Conservation (phyloP, 306 rosid genomes). For the Ceratonia siliqua region DNA sequence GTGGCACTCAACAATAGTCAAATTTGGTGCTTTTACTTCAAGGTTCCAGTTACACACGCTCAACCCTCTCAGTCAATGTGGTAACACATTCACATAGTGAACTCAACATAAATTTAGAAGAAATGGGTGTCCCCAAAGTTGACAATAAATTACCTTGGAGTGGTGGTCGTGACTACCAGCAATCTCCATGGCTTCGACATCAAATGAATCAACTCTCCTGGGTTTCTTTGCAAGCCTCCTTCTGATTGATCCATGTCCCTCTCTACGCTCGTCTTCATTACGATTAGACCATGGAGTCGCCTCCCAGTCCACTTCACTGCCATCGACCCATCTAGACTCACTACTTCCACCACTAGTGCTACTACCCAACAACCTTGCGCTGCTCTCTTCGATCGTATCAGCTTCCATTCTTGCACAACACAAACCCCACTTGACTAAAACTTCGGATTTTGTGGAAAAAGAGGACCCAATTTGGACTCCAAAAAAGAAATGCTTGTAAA, state of each 20-base stretch:
- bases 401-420: slow-evolving; percentile 43
- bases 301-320: slow-evolving; percentile 79
- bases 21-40: neutral
- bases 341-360: slow-evolving; percentile 46
- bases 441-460: neutral
- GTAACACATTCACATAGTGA: neutral
- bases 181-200: slow-evolving; percentile 90
- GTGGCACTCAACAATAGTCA: neutral
- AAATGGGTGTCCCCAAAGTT: neutral
- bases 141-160: slow-evolving; percentile 45
- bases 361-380: slow-evolving; percentile 53
- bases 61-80: neutral
- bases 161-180: slow-evolving; percentile 57
- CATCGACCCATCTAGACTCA: slow-evolving; percentile 87
- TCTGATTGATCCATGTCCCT: slow-evolving; percentile 67
- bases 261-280: slow-evolving; percentile 44
- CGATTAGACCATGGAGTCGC: slow-evolving; percentile 46
- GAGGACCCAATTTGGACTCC: too few species aligned
- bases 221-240: slow-evolving; percentile 84
- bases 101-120: neutral
- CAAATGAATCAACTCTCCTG: slow-evolving; percentile 83
- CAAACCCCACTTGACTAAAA: slow-evolving; percentile 35
- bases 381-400: slow-evolving; percentile 74
- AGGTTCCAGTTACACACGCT: neutral
- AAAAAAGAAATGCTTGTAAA: neutral